Conservation (phyloP, 139 green algal genomes). For the Protoeuglena noctilucae region DNA sequence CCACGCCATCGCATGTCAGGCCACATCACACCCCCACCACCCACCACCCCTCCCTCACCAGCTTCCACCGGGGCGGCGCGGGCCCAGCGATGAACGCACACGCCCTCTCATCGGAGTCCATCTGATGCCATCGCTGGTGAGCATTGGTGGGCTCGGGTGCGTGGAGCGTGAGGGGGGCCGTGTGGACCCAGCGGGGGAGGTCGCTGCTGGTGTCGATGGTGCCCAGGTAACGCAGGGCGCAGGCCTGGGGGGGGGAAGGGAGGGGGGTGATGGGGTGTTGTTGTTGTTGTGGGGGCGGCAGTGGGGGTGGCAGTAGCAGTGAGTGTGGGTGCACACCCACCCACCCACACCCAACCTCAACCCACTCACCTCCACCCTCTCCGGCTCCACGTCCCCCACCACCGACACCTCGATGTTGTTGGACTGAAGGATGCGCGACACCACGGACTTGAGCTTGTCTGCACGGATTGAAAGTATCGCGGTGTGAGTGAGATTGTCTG, state of each 20-base stretch:
- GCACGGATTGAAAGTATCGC: no score
- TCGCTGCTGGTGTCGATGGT: conserved; percentile 20
- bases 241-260: no score
- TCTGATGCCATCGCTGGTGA: conserved; percentile 51
- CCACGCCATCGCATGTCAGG: no score
- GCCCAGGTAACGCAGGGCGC: conserved; percentile 53
- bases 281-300: no score
- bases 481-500: no score
- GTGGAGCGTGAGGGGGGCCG: conserved; percentile 19
- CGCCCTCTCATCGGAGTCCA: conserved; percentile 87
- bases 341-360: no score
- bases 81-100: conserved; percentile 75
- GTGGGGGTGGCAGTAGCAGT: no score
- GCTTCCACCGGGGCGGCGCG: conserved; percentile 70
- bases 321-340: no score
- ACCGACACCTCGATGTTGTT: conserved; percentile 53
- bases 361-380: conserved; percentile 68
- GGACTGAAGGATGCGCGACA: background rate
- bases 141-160: conserved; percentile 1
- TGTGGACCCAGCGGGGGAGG: conserved; percentile 14
- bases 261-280: no score
- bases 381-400: conserved; percentile 80
- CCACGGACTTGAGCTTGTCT: background rate
- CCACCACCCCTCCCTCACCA: background rate
- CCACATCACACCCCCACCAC: background rate